These are phyloP conservation scores for Verticillium isaacii DNA, from an alignment of 2,329 filamentous ascomycete genomes.

Conservation along the genomic window DNA sequence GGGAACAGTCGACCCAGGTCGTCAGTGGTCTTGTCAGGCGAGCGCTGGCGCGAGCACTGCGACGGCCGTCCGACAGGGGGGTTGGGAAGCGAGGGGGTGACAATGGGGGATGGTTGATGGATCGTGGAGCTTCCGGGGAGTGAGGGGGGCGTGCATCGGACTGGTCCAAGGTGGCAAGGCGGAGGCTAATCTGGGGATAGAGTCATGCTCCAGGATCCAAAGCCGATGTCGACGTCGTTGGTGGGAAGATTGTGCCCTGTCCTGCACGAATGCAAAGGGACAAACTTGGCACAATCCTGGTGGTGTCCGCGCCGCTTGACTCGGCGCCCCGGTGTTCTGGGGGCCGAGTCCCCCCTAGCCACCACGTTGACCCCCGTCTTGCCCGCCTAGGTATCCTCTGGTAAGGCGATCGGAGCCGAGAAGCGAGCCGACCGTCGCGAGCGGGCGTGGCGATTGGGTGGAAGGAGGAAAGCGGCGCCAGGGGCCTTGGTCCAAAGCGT, in stretches of 20 bases:
- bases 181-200: background rate
- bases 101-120: background rate
- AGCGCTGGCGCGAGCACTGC: background rate
- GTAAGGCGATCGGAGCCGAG: background rate
- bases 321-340: background rate
- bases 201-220: background rate
- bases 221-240: constrained; percentile 3
- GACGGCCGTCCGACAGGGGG: background rate
- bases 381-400: background rate
- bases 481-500: background rate
- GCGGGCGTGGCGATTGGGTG: background rate
- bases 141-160: background rate
- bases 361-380: background rate
- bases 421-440: constrained; percentile 2
- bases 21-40: background rate
- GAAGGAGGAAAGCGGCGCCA: background rate
- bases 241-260: background rate
- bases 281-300: background rate
- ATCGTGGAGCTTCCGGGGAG: background rate
- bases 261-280: background rate
- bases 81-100: background rate
- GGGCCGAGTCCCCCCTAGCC: background rate
- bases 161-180: background rate
- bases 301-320: background rate
- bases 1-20: background rate